phyloP scores from a whole-genome alignment of 495 filamentous ascomycete species.

The Tuber aestivum region DNA sequence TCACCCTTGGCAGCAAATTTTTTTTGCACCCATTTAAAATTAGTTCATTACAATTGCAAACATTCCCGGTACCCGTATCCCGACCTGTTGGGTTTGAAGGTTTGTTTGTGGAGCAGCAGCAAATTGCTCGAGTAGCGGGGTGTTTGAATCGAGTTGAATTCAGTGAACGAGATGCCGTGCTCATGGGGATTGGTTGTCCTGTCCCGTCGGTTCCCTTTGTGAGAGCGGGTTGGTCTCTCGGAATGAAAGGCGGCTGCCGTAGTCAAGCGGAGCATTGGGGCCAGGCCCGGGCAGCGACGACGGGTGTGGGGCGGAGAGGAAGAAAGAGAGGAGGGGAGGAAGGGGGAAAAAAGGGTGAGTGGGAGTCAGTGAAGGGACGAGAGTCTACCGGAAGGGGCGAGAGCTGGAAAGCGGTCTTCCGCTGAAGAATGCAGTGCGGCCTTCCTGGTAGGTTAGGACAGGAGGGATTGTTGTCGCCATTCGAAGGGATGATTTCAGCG shows the following conservation, averaged over 20 bases:
- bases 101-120: slow-evolving; percentile 10
- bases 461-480: background rate
- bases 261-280: slow-evolving; percentile 14
- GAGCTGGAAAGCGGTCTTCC: slow-evolving; percentile 18
- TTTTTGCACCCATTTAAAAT: slow-evolving; percentile 38
- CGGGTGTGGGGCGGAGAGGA: background rate
- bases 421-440: slow-evolving; percentile 16
- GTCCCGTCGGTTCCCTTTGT: slow-evolving; percentile 17
- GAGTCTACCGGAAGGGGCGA: slow-evolving; percentile 13
- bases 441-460: background rate
- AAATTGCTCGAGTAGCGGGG: background rate
- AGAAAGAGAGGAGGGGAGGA: no score
- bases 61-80: slow-evolving; percentile 28
- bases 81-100: slow-evolving; percentile 33
- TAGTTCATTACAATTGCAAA: slow-evolving; percentile 43
- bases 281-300: background rate
- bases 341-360: background rate
- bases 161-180: background rate
- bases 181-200: slow-evolving; percentile 26
- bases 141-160: slow-evolving; percentile 3
- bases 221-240: background rate
- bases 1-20: slow-evolving; percentile 25
- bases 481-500: background rate
- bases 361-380: background rate
- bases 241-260: slow-evolving; percentile 14